A percentile compares a stretch with the other conserved stretches of the same genome.
phyloP scores from a whole-genome alignment of 2,329 filamentous ascomycete species.

The Xylaria sp. region DNA sequence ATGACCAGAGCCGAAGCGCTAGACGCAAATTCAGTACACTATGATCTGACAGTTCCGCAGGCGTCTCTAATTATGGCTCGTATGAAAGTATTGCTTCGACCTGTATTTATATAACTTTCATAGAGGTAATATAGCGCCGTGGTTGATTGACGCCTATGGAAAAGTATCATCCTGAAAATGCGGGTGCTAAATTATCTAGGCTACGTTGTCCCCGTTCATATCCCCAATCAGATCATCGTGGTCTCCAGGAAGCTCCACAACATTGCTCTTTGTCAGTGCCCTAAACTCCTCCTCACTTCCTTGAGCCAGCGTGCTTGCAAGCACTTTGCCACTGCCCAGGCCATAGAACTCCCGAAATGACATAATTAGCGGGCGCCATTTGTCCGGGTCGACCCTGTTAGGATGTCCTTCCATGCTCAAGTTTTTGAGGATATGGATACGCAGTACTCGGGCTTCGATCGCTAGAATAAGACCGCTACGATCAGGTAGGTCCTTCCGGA shows the following conservation, averaged over 20 bases:
- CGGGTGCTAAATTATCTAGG: no score
- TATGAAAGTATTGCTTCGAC: no score
- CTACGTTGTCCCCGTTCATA: not conserved
- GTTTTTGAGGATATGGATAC: constrained; percentile 50
- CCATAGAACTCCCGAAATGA: constrained; percentile 58
- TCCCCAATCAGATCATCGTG: constrained; percentile 35
- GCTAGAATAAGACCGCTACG: constrained; percentile 47
- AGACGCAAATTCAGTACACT: no score
- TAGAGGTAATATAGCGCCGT: no score
- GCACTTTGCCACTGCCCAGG: constrained; percentile 46
- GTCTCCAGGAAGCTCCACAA: constrained; percentile 37
- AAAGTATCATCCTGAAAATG: no score
- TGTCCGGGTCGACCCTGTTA: constrained; percentile 57
- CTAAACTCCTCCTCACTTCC: constrained; percentile 51
- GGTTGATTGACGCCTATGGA: no score
- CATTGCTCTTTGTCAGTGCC: constrained; percentile 36
- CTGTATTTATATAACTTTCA: no score
- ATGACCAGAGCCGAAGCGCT: no score
- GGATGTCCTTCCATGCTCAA: constrained; percentile 52
- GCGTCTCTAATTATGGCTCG: no score
- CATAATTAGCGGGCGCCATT: constrained; percentile 59
- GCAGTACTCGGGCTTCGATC: constrained; percentile 54
- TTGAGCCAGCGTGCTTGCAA: constrained; percentile 22
- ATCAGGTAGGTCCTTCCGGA: constrained; percentile 50
- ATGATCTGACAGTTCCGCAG: no score